Conservation (phyloP, 441 rosid genomes). For the Caryocar brasiliense region DNA sequence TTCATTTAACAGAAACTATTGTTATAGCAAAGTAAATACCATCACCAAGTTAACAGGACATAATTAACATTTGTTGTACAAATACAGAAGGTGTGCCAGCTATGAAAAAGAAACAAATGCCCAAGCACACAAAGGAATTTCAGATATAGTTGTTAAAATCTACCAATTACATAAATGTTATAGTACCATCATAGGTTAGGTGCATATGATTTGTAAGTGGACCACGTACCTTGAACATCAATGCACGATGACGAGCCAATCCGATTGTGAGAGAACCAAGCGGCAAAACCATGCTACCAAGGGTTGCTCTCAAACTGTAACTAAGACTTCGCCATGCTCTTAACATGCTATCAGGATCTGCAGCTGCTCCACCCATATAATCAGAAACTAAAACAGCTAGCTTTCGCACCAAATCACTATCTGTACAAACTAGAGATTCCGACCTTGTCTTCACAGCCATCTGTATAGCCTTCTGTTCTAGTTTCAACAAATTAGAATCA, state of each 20-base stretch:
- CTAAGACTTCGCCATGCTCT: slow-evolving; percentile 72
- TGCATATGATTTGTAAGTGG: background rate
- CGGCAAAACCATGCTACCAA: slow-evolving; percentile 93
- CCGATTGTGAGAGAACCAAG: slow-evolving; percentile 90
- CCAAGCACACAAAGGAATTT: no score
- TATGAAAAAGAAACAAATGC: no score
- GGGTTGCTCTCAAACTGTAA: slow-evolving; percentile 73
- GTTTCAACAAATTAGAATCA: slow-evolving; percentile 69
- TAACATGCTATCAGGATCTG: slow-evolving; percentile 58
- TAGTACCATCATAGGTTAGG: background rate
- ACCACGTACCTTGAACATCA: slow-evolving; percentile 71
- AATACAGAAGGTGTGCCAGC: no score
- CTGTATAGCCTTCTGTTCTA: slow-evolving; percentile 60
- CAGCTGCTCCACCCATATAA: slow-evolving; percentile 93
- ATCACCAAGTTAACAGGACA: no score
- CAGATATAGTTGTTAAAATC: background rate
- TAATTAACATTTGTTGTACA: no score
- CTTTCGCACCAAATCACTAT: slow-evolving; percentile 45
- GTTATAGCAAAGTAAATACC: no score
- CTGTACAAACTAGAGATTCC: slow-evolving; percentile 28
- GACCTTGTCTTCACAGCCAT: slow-evolving; percentile 49
- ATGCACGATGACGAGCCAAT: slow-evolving; percentile 93
- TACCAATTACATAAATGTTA: background rate
- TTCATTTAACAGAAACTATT: no score
- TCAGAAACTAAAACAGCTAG: slow-evolving; percentile 75